Evolutionary conservation across 129 eudicot genomes (phyloP).

Genomic region (Helichrysum umbraculigerum): DNA sequence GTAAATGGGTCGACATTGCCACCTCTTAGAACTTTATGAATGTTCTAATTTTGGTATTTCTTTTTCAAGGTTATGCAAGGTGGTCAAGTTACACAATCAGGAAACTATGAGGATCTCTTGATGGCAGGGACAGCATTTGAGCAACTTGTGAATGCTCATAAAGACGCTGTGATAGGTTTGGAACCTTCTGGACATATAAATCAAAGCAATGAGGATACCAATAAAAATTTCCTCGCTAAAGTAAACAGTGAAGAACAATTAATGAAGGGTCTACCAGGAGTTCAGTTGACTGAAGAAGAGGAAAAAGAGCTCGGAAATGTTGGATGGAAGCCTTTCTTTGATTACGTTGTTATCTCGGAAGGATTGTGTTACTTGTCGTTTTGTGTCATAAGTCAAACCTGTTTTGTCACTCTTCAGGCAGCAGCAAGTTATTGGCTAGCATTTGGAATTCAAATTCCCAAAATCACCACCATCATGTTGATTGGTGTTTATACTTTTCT

Average conservation of each 20-base stretch:
- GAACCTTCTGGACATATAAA: conserved; percentile 24
- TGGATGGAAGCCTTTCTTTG: conserved; percentile 60
- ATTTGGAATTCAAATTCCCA: conserved; percentile 49
- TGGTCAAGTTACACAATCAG: conserved; percentile 71
- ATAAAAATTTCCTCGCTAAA: conserved; percentile 19
- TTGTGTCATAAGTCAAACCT: conserved; percentile 30
- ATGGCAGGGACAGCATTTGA: conserved; percentile 65
- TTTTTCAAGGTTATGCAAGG: conserved; percentile 59
- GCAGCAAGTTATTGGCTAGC: conserved; percentile 76
- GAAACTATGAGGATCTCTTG: conserved; percentile 60
- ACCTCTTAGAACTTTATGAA: conserved; percentile 32
- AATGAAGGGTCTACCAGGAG: conserved; percentile 32
- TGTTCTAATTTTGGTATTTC: no score
- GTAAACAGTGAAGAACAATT: conserved; percentile 46
- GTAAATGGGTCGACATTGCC: no score
- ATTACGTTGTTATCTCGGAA: conserved; percentile 54
- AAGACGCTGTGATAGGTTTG: conserved; percentile 41
- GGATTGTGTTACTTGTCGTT: conserved; percentile 28
- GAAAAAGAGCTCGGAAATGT: conserved; percentile 53
- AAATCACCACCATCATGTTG: conserved; percentile 38
- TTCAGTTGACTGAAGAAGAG: conserved; percentile 69
- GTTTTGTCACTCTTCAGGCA: conserved; percentile 59
- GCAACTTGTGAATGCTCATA: conserved; percentile 71
- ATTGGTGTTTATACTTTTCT: conserved; percentile 47
- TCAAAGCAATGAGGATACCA: conserved; percentile 8